Evolutionary conservation across 2,329 filamentous ascomycete species (phyloP).

Genomic region (Corynespora cassiicola): DNA sequence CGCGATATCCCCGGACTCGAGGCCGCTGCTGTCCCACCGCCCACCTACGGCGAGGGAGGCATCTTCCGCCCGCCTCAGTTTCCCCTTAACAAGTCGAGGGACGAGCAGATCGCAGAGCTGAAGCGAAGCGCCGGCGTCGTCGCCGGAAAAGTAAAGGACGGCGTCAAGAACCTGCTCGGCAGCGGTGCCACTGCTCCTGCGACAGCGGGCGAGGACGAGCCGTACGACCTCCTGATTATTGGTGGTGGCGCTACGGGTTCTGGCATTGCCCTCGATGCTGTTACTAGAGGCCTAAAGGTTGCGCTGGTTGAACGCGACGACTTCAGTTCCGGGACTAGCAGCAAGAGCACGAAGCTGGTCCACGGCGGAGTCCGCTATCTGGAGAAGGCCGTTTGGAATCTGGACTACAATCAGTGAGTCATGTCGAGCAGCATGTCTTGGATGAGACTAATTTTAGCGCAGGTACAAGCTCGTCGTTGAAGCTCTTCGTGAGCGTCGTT

Average conservation of each 20-base stretch:
- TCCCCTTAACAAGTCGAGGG: constrained; percentile 66
- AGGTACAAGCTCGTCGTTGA: constrained; percentile 77
- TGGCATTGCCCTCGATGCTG: constrained; percentile 81
- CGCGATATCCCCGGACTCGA: constrained; percentile 75
- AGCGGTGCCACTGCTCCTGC: constrained; percentile 27
- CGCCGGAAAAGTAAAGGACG: constrained; percentile 48
- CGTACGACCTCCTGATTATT: constrained; percentile 80
- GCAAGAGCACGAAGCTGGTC: constrained; percentile 86
- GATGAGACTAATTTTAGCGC: neutral
- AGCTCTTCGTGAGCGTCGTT: constrained; percentile 81
- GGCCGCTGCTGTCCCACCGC: constrained; percentile 72
- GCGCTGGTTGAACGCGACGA: constrained; percentile 84
- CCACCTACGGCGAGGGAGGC: constrained; percentile 72
- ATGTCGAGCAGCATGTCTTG: neutral
- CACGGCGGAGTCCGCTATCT: constrained; percentile 85
- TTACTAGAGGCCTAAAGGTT: constrained; percentile 78
- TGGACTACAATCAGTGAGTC: constrained; percentile 78
- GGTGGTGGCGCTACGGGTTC: constrained; percentile 81
- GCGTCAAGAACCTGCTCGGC: constrained; percentile 46
- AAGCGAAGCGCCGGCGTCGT: constrained; percentile 57
- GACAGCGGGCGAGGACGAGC: constrained; percentile 51
- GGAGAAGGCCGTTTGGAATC: constrained; percentile 85
- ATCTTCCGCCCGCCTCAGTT: constrained; percentile 71
- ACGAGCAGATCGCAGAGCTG: constrained; percentile 70
- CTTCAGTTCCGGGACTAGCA: constrained; percentile 81